Evolutionary conservation across 2,329 filamentous ascomycete genomes (phyloP).

Genomic region (Penicillium sp.): DNA sequence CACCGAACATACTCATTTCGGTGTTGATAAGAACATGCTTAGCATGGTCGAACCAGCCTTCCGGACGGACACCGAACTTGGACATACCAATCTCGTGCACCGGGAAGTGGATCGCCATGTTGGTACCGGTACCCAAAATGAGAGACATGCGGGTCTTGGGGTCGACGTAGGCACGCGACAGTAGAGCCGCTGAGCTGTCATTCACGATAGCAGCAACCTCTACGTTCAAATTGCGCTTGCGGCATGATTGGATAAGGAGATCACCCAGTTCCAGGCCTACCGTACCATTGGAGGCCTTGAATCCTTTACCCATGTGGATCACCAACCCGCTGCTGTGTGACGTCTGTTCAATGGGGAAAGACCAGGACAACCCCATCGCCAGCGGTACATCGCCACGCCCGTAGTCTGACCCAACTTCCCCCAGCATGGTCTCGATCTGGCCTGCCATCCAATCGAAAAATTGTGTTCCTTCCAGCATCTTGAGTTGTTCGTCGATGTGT

Average conservation of each 20-base stretch:
- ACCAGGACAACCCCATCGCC: conserved; percentile 63
- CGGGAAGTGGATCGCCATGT: conserved; percentile 62
- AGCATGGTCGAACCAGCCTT: conserved; percentile 56
- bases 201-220: conserved; percentile 62
- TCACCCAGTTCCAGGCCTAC: conserved; percentile 59
- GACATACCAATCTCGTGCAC: conserved; percentile 50
- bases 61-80: conserved; percentile 56
- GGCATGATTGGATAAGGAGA: conserved; percentile 59
- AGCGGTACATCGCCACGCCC: conserved; percentile 40
- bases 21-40: conserved; percentile 63
- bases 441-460: conserved; percentile 68
- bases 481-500: conserved; percentile 56
- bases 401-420: conserved; percentile 40
- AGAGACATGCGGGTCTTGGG: conserved; percentile 60
- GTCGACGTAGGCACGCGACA: conserved; percentile 61
- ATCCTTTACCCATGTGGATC: conserved; percentile 64
- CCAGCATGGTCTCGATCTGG: conserved; percentile 55
- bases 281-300: conserved; percentile 57
- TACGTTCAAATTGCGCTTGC: conserved; percentile 53
- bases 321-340: conserved; percentile 56
- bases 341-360: conserved; percentile 64
- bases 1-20: conserved; percentile 65
- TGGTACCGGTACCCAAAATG: conserved; percentile 64
- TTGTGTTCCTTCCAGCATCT: conserved; percentile 51
- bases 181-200: conserved; percentile 59